phyloP scores from a whole-genome alignment of 1,139 yeast genomes.

The Lizanozyma gosingica region DNA sequence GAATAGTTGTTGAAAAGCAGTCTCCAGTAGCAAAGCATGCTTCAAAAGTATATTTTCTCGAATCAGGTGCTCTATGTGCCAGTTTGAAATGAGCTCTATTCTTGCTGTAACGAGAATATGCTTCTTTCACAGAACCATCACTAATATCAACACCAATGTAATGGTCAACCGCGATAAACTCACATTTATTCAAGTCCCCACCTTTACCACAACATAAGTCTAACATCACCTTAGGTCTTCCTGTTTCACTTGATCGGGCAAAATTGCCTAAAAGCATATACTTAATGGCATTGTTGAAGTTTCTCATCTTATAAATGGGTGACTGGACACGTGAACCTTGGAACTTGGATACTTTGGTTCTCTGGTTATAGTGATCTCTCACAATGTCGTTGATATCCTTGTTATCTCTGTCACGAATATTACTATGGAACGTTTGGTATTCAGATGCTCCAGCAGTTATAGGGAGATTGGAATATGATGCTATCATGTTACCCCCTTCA shows the following conservation, averaged over 20 bases:
- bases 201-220: constrained; percentile 98
- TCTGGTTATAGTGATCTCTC: constrained; percentile 74
- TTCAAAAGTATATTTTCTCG: constrained; percentile 48
- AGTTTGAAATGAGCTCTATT: constrained; percentile 32
- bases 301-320: constrained; percentile 76
- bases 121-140: constrained; percentile 80
- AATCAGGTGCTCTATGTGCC: constrained; percentile 31
- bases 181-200: constrained; percentile 91
- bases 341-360: constrained; percentile 61
- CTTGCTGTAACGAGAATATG: constrained; percentile 57
- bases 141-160: constrained; percentile 90
- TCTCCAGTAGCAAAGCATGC: constrained; percentile 88
- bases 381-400: constrained; percentile 53
- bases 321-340: constrained; percentile 61
- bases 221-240: constrained; percentile 33
- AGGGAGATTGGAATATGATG: constrained; percentile 23
- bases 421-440: constrained; percentile 36
- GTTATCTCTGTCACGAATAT: constrained; percentile 24
- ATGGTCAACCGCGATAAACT: constrained; percentile 60
- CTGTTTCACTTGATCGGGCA: constrained; percentile 43
- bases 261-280: constrained; percentile 73
- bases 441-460: constrained; percentile 5
- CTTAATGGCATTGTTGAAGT: constrained; percentile 88
- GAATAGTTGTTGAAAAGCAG: constrained; percentile 65
- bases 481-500: constrained; percentile 11